Percentiles rank a stretch among this genome's conserved stretches.
Conservation (phyloP, 768 basidiomycete species). For the Suillus plorans region DNA sequence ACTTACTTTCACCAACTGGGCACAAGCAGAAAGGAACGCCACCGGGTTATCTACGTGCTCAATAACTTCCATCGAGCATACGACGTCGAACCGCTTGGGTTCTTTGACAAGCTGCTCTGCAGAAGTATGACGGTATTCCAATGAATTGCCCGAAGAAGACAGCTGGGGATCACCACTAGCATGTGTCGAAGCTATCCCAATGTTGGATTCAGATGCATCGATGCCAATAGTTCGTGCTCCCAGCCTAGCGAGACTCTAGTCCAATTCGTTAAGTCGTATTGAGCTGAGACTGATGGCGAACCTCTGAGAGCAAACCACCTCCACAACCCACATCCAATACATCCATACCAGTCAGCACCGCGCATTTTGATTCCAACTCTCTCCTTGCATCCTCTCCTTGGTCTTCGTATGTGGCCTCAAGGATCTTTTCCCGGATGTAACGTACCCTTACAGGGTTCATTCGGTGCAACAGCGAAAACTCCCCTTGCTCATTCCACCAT, state of each 20-base stretch:
- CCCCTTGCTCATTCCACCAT: conserved; percentile 96
- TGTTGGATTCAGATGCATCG: conserved; percentile 87
- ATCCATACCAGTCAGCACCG: conserved; percentile 59
- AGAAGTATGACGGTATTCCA: conserved; percentile 70
- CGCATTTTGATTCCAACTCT: conserved; percentile 30
- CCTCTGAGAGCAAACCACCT: conserved; percentile 91
- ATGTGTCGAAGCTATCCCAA: conserved; percentile 81
- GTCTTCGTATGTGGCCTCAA: conserved; percentile 61
- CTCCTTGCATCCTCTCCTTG: conserved; percentile 32
- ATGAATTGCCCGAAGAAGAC: conserved; percentile 28
- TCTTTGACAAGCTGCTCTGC: conserved; percentile 74
- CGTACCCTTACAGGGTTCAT: conserved; percentile 93
- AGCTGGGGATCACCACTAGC: conserved; percentile 75
- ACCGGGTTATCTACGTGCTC: conserved; percentile 96
- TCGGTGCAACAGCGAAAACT: conserved; percentile 82
- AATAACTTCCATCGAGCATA: conserved; percentile 96
- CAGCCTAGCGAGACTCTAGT: conserved; percentile 80
- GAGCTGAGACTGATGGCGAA: conserved; percentile 32
- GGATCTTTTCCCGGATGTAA: conserved; percentile 77
- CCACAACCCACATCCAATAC: conserved; percentile 95
- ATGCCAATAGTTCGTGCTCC: conserved; percentile 90
- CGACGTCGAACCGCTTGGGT: conserved; percentile 77
- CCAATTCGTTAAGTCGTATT: conserved; percentile 3
- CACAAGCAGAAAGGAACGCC: conserved; percentile 78
- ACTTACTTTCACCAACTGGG: conserved; percentile 82